phyloP scores from a whole-genome alignment of 495 filamentous ascomycete genomes.

The Penicillium bialowiezense region DNA sequence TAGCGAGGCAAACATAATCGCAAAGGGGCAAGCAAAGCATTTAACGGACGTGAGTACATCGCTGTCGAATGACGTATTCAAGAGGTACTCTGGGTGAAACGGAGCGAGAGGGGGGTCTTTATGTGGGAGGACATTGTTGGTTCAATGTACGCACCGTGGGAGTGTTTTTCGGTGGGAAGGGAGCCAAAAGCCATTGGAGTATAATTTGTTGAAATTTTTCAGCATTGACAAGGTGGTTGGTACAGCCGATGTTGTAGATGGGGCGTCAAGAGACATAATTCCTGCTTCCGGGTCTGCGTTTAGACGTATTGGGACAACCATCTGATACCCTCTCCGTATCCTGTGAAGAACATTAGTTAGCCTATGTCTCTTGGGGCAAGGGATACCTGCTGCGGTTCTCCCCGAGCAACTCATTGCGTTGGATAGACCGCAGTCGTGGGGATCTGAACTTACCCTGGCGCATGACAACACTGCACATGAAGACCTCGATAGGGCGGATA shows the following conservation, averaged over 20 bases:
- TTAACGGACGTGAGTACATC: conserved; percentile 2
- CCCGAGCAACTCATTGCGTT: no score
- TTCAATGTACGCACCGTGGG: background rate
- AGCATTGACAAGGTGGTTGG: background rate
- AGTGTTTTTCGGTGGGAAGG: background rate
- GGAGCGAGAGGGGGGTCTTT: background rate
- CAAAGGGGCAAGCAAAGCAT: conserved; percentile 1
- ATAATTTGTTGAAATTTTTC: background rate
- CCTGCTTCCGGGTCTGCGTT: conserved; percentile 1
- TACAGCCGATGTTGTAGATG: background rate
- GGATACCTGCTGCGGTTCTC: no score
- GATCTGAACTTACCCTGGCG: conserved; percentile 67
- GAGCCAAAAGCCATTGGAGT: background rate
- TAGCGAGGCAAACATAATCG: conserved; percentile 1
- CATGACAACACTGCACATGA: conserved; percentile 99
- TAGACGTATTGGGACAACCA: conserved; percentile 56
- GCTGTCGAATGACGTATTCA: conserved; percentile 5
- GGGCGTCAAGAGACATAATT: background rate
- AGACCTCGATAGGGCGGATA: conserved; percentile 94
- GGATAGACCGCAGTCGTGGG: background rate
- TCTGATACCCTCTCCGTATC: conserved; percentile 54
- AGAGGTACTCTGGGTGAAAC: conserved; percentile 3
- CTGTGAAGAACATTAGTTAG: conserved; percentile 22
- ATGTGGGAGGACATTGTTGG: background rate
- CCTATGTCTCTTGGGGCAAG: background rate